A percentile compares a stretch with the other conserved stretches of the same genome.
Evolutionary conservation across 176 grass and related monocot genomes (phyloP).

Genomic region (Carex cristatella): DNA sequence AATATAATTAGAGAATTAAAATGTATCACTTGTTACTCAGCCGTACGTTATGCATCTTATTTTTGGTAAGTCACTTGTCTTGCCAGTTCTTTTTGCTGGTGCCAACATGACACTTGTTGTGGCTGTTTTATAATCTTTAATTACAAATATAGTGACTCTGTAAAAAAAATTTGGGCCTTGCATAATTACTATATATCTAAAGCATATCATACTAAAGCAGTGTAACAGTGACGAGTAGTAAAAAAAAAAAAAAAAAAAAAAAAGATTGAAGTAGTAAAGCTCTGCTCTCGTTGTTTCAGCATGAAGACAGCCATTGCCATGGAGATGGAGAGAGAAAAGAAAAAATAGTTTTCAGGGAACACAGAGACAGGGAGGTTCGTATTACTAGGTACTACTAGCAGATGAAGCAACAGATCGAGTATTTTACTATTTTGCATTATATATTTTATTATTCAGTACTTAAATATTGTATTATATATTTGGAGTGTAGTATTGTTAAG

Average conservation of each 20-base stretch:
- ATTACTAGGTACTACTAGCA: background rate
- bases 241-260: background rate
- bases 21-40: too few relatives aligned
- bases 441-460: background rate
- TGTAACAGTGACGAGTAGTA: background rate
- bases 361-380: background rate
- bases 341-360: conserved; percentile 7
- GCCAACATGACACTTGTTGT: too few relatives aligned
- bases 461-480: background rate
- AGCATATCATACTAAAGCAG: background rate
- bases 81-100: too few relatives aligned
- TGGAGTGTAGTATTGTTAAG: background rate
- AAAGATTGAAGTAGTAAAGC: background rate
- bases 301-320: background rate
- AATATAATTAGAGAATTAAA: too few relatives aligned
- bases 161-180: background rate
- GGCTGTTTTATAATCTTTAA: too few relatives aligned
- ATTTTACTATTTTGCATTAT: too few relatives aligned
- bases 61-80: too few relatives aligned
- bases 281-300: background rate
- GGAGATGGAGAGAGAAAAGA: background rate
- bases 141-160: background rate
- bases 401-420: background rate
- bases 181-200: background rate
- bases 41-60: too few relatives aligned